Conservation (phyloP, 495 filamentous ascomycete species). For the Aspergillus sclerotioniger region DNA sequence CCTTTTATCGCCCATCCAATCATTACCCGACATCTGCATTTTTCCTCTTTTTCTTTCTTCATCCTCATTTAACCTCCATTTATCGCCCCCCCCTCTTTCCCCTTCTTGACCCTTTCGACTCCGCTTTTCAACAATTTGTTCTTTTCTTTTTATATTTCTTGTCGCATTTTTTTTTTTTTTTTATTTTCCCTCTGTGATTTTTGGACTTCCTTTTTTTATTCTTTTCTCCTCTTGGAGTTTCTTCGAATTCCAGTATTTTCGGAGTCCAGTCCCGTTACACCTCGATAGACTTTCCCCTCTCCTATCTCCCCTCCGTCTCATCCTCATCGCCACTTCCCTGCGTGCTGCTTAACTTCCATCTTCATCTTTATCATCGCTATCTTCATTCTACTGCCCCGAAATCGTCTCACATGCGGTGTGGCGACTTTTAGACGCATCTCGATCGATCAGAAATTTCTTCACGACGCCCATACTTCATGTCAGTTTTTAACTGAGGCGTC, state of each 20-base stretch:
- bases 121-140: slow-evolving; percentile 27
- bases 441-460: slow-evolving; percentile 7
- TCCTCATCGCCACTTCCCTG: neutral
- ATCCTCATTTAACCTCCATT: slow-evolving; percentile 4
- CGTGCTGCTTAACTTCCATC: neutral
- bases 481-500: slow-evolving; percentile 25
- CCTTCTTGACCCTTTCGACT: slow-evolving; percentile 12
- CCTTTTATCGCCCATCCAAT: slow-evolving; percentile 5
- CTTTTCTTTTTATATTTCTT: slow-evolving; percentile 22
- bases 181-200: slow-evolving; percentile 12
- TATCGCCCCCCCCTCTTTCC: slow-evolving; percentile 1
- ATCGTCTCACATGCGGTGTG: neutral
- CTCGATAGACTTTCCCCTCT: slow-evolving; percentile 1
- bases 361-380: neutral
- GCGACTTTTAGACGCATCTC: slow-evolving; percentile 3
- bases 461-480: slow-evolving; percentile 22
- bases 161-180: slow-evolving; percentile 11
- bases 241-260: neutral
- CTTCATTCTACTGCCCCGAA: neutral
- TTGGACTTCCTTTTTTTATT: neutral
- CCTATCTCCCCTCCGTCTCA: neutral
- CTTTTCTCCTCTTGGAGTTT: neutral
- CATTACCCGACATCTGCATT: slow-evolving; percentile 10
- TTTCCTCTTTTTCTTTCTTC: slow-evolving; percentile 5
- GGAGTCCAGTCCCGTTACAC: neutral